Evolutionary conservation across 495 filamentous ascomycete species (phyloP).

Genomic region (Hyaloscypha finlandica): DNA sequence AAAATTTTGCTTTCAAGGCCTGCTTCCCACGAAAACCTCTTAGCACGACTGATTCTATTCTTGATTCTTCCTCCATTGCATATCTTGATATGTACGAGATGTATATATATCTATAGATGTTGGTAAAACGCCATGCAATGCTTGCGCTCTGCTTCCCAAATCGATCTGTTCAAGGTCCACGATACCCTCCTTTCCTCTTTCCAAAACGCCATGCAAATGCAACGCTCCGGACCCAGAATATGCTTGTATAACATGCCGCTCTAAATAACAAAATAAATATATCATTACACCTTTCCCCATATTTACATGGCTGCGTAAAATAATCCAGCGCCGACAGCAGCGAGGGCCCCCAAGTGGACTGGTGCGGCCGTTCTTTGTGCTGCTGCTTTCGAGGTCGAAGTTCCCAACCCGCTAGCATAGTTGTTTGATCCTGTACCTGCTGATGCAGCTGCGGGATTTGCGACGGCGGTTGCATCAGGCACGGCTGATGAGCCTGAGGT

Average conservation of each 20-base stretch:
- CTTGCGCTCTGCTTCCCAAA: not conserved
- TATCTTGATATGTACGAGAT: not conserved
- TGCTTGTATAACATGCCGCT: conserved; percentile 24
- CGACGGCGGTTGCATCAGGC: conserved; percentile 69
- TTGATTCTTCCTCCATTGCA: not conserved
- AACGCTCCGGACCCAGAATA: conserved; percentile 1
- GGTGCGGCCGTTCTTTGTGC: conserved; percentile 23
- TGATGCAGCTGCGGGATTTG: conserved; percentile 61
- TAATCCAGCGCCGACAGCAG: conserved; percentile 26
- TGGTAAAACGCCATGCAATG: not conserved
- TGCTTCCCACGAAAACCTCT: not conserved
- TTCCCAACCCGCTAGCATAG: conserved; percentile 3
- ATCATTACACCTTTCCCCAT: not conserved
- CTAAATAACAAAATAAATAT: conserved; percentile 8
- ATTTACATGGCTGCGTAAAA: conserved; percentile 31
- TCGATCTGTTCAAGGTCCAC: conserved; percentile 3
- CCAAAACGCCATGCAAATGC: conserved; percentile 19
- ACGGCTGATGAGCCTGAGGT: conserved; percentile 61
- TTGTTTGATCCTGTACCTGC: conserved; percentile 32
- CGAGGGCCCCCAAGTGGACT: conserved; percentile 24
- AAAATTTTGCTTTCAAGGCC: not conserved
- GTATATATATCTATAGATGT: not conserved
- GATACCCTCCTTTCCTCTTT: conserved; percentile 3
- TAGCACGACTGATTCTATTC: not conserved
- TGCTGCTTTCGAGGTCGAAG: conserved; percentile 21